phyloP scores from a whole-genome alignment of 306 rosid species.

The Gillenia trifoliata region DNA sequence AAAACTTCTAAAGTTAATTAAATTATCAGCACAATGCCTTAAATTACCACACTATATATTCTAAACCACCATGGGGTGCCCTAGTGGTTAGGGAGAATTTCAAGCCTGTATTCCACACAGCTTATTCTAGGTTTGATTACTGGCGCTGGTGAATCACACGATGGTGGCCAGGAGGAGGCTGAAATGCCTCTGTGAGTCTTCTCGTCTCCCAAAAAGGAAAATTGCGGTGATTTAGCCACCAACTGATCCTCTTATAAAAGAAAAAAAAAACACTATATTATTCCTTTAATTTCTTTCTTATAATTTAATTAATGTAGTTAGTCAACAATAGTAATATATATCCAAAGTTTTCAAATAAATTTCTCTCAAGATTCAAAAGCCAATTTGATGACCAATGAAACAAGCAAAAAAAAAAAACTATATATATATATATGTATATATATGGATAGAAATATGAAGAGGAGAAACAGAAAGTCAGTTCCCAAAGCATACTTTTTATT shows the following conservation, averaged over 20 bases:
- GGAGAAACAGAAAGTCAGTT: not conserved
- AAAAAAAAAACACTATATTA: no score
- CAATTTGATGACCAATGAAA: slow-evolving; percentile 8
- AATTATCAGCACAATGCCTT: not conserved
- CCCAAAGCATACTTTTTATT: not conserved
- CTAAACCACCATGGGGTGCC: no score
- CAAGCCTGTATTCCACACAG: no score
- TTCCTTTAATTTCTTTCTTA: not conserved
- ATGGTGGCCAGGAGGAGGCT: no score
- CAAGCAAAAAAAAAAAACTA: not conserved
- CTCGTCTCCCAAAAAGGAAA: no score
- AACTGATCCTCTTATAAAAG: no score
- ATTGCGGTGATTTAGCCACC: no score
- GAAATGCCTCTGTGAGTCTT: no score
- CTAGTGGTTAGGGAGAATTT: no score
- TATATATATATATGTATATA: no score
- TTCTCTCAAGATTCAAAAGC: slow-evolving; percentile 21
- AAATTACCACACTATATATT: not conserved
- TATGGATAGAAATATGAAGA: not conserved
- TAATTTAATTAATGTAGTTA: not conserved
- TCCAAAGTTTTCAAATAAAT: slow-evolving; percentile 1
- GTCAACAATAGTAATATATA: slow-evolving; percentile 19
- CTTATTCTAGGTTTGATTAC: no score
- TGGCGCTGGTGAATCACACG: no score
- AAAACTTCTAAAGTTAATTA: not conserved